phyloP scores from a whole-genome alignment of 2,329 filamentous ascomycete species.

The Alternaria ethzedia region DNA sequence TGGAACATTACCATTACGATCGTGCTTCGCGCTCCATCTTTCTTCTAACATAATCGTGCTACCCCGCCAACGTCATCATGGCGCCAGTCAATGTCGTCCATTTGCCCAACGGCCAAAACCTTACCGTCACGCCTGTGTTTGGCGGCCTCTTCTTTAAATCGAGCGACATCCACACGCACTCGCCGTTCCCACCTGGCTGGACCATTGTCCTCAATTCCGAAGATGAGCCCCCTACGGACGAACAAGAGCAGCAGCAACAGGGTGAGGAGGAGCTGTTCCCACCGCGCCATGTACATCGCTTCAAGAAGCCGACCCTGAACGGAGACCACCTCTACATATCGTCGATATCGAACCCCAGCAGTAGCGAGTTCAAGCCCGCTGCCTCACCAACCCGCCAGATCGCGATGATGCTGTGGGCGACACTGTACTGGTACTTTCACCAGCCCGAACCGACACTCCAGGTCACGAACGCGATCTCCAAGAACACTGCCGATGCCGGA shows the following conservation, averaged over 20 bases:
- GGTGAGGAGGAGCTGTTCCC: constrained; percentile 38
- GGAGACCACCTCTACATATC: constrained; percentile 90
- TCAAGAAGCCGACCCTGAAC: constrained; percentile 74
- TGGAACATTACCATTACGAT: not conserved
- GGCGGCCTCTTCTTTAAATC: constrained; percentile 91
- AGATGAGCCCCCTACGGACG: constrained; percentile 36
- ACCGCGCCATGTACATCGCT: constrained; percentile 65
- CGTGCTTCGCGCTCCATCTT: constrained; percentile 1
- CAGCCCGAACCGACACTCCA: constrained; percentile 74
- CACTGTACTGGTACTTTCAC: constrained; percentile 97
- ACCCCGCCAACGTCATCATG: constrained; percentile 47
- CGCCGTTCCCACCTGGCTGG: constrained; percentile 85
- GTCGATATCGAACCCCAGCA: constrained; percentile 84
- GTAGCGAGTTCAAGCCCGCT: constrained; percentile 77
- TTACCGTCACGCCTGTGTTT: constrained; percentile 84
- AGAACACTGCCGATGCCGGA: constrained; percentile 68
- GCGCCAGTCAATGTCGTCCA: constrained; percentile 61
- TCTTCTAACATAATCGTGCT: constrained; percentile 13
- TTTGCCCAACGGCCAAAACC: constrained; percentile 85
- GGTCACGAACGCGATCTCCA: constrained; percentile 67
- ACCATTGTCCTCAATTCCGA: constrained; percentile 84
- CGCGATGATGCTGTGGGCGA: constrained; percentile 96
- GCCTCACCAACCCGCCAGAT: constrained; percentile 85
- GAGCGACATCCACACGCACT: constrained; percentile 70
- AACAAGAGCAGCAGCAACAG: constrained; percentile 41